Conservation (phyloP, 148 eudicot species). For the Linanthus parryae region DNA sequence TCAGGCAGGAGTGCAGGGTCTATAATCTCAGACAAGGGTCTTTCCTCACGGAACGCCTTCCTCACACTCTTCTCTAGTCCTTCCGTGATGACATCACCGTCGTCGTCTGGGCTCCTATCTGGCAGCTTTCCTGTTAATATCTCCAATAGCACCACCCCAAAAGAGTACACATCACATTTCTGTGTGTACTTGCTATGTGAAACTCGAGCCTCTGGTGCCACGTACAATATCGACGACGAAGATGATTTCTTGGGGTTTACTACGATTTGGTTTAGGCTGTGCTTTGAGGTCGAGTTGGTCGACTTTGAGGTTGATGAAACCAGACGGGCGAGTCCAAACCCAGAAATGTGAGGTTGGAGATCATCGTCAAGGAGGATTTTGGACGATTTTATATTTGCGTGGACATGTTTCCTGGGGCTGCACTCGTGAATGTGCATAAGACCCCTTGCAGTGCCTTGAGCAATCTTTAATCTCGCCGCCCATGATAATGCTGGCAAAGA, state of each 20-base stretch:
- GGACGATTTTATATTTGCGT: constrained; percentile 79
- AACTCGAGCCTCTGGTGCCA: constrained; percentile 64
- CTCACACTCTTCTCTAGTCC: constrained; percentile 61
- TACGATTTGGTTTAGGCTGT: constrained; percentile 28
- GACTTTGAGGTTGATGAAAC: constrained; percentile 34
- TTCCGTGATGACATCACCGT: constrained; percentile 42
- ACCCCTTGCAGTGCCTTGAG: constrained; percentile 69
- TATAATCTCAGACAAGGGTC: constrained; percentile 77
- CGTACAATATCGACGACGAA: constrained; percentile 34
- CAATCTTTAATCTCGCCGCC: constrained; percentile 65
- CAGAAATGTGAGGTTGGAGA: constrained; percentile 63
- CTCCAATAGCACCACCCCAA: constrained; percentile 86
- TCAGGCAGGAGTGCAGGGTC: constrained; percentile 71
- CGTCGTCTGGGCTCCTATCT: constrained; percentile 37
- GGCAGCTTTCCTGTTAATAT: constrained; percentile 64
- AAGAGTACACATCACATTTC: constrained; percentile 81
- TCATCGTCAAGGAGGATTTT: constrained; percentile 85
- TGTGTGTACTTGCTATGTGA: constrained; percentile 44
- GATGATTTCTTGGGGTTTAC: constrained; percentile 26
- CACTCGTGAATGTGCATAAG: constrained; percentile 84
- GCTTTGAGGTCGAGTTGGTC: constrained; percentile 18
- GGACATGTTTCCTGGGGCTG: constrained; percentile 67
- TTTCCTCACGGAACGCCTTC: constrained; percentile 67
- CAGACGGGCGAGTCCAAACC: constrained; percentile 78
- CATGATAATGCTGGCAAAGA: constrained; percentile 59